Conservation (phyloP, 108 stramenopile species). For the Schizochytrium sp. region DNA sequence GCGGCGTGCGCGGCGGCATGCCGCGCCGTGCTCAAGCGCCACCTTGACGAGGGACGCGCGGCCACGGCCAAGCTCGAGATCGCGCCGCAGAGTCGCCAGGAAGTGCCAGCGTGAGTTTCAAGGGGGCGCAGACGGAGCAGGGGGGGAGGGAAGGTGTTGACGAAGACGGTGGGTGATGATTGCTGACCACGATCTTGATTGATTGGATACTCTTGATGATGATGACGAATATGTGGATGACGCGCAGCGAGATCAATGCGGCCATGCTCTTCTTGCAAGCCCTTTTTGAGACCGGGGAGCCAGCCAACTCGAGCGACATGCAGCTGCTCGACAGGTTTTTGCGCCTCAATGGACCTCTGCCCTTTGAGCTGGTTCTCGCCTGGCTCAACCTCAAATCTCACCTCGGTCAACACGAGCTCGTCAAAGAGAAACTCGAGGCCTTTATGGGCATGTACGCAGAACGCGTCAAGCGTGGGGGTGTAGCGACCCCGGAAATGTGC, state of each 20-base stretch:
- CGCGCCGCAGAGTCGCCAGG: background rate
- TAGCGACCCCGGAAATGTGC: background rate
- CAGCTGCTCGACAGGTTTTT: background rate
- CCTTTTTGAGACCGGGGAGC: background rate
- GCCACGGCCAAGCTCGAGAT: background rate
- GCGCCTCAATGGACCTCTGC: background rate
- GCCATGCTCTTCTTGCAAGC: background rate
- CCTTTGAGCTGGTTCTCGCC: background rate
- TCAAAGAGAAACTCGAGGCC: background rate
- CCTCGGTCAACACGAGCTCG: background rate
- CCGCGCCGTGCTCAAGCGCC: background rate
- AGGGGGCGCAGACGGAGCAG: background rate
- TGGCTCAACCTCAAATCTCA: background rate
- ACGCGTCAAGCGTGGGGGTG: background rate
- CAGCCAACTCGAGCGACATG: background rate
- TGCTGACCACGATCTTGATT: background rate
- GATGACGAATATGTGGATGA: background rate
- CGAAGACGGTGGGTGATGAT: too few relatives aligned
- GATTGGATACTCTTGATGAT: background rate
- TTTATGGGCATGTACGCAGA: slow-evolving; percentile 5
- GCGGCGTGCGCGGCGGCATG: background rate
- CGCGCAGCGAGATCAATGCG: background rate
- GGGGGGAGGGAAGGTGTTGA: too few relatives aligned
- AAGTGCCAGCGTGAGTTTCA: background rate
- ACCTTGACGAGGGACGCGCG: background rate